These are phyloP conservation scores for Knoxdaviesia capensis DNA, from an alignment of 2,329 filamentous ascomycete genomes.

Conservation along the genomic window DNA sequence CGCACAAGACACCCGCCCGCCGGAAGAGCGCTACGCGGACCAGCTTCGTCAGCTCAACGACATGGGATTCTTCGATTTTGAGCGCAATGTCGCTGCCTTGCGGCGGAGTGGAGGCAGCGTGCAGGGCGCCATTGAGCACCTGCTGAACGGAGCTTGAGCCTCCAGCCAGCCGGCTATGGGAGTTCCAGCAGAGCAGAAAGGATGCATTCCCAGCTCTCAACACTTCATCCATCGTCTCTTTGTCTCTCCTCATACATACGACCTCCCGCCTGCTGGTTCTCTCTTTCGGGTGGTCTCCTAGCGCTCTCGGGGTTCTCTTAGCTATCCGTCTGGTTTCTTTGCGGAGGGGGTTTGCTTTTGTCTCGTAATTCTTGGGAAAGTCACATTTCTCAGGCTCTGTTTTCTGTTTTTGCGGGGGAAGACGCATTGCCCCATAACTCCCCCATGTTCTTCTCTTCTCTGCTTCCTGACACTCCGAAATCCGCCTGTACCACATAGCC, in stretches of 20 bases:
- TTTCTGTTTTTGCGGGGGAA: no score
- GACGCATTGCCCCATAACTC: no score
- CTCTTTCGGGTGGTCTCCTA: background rate
- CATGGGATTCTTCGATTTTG: slow-evolving; percentile 97
- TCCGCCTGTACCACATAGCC: no score
- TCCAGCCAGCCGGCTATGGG: no score
- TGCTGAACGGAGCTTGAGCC: slow-evolving; percentile 22
- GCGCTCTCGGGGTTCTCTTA: background rate
- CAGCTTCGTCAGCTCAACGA: slow-evolving; percentile 90
- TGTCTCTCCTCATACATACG: slow-evolving; percentile 1
- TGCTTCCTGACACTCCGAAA: no score
- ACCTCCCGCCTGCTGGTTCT: background rate
- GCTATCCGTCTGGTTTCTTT: background rate
- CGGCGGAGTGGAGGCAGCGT: slow-evolving; percentile 82
- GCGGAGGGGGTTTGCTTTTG: background rate
- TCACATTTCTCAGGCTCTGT: no score
- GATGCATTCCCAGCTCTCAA: background rate
- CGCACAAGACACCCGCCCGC: slow-evolving; percentile 65
- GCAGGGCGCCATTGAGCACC: slow-evolving; percentile 69
- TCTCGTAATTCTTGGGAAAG: no score
- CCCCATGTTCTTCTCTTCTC: no score
- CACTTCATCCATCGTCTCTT: no score
- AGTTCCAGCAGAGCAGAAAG: no score
- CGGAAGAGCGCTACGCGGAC: slow-evolving; percentile 80
- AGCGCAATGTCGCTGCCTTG: slow-evolving; percentile 74